A percentile compares a stretch with the other conserved stretches of the same genome.
These are phyloP conservation scores for Zygotorulaspora florentina DNA, from an alignment of 805 yeast species.

Conservation along the genomic window DNA sequence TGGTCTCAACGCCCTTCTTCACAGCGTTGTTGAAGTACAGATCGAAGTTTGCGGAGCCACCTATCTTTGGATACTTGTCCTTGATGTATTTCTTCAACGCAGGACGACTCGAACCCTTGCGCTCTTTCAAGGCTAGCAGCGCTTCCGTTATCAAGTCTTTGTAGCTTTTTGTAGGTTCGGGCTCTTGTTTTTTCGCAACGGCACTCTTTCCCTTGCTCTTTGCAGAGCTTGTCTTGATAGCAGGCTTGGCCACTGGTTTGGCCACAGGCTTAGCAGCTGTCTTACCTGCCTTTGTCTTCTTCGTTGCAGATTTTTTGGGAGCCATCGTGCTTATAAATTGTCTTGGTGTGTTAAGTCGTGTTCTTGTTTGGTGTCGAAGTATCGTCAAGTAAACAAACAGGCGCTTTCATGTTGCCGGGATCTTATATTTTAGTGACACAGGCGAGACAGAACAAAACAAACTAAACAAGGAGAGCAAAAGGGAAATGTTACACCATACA, in stretches of 20 bases:
- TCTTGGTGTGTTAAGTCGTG: neutral
- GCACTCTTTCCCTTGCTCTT: conserved; percentile 4
- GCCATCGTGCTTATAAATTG: neutral
- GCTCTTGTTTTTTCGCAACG: conserved; percentile 4
- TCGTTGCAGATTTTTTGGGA: conserved; percentile 1
- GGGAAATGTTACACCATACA: no score
- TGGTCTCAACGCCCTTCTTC: conserved; percentile 75
- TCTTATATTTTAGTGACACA: neutral
- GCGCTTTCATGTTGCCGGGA: neutral
- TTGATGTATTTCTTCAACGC: conserved; percentile 81
- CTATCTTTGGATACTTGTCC: conserved; percentile 48
- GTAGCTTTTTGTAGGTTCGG: conserved; percentile 19
- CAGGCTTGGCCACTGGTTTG: conserved; percentile 6
- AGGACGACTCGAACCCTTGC: conserved; percentile 81
- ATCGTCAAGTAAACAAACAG: neutral
- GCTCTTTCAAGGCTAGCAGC: conserved; percentile 64
- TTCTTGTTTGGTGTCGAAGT: neutral
- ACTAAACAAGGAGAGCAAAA: neutral
- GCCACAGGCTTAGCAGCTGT: conserved; percentile 10
- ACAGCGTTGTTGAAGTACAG: conserved; percentile 71
- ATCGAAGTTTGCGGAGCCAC: conserved; percentile 62
- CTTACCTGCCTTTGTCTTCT: neutral
- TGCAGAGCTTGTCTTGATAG: conserved; percentile 2
- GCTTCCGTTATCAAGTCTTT: conserved; percentile 49
- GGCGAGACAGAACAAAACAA: neutral